phyloP scores from a whole-genome alignment of 306 rosid species.

The Clitoria ternatea region DNA sequence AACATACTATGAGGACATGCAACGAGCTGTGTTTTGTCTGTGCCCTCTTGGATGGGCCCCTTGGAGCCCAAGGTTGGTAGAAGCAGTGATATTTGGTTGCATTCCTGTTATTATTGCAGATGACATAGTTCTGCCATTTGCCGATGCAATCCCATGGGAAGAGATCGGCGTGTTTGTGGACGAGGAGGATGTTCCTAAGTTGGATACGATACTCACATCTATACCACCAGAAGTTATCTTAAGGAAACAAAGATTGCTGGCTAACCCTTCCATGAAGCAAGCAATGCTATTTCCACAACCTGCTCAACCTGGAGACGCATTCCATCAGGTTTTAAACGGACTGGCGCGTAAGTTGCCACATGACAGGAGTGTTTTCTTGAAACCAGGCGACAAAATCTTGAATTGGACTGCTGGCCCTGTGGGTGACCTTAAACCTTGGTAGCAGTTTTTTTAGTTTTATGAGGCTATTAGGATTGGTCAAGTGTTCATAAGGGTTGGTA shows the following conservation, averaged over 20 bases:
- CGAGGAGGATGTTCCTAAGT: conserved; percentile 79
- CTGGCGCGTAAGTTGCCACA: conserved; percentile 91
- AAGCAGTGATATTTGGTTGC: conserved; percentile 96
- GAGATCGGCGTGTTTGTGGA: conserved; percentile 85
- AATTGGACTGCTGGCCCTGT: conserved; percentile 97
- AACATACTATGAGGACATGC: conserved; percentile 98
- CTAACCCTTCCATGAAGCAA: conserved; percentile 97
- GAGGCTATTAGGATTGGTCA: conserved; percentile 22
- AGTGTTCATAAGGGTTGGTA: conserved; percentile 38
- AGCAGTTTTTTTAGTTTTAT: conserved; percentile 24
- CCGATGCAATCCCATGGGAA: conserved; percentile 98
- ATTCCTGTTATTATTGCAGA: conserved; percentile 96
- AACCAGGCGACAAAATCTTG: conserved; percentile 55
- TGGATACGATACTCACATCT: conserved; percentile 83
- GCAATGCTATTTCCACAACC: conserved; percentile 97
- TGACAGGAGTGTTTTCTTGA: conserved; percentile 53
- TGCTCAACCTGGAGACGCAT: conserved; percentile 83
- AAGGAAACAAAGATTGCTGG: conserved; percentile 91
- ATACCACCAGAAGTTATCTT: conserved; percentile 75
- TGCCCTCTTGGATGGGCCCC: conserved; percentile 99
- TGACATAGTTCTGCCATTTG: conserved; percentile 92
- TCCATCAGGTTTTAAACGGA: conserved; percentile 92
- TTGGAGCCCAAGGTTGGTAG: conserved; percentile 96
- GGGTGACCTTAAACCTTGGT: conserved; percentile 89
- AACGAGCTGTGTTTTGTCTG: conserved; percentile 89